Conservation (phyloP, 129 eudicot genomes). For the Centaurea solstitialis region DNA sequence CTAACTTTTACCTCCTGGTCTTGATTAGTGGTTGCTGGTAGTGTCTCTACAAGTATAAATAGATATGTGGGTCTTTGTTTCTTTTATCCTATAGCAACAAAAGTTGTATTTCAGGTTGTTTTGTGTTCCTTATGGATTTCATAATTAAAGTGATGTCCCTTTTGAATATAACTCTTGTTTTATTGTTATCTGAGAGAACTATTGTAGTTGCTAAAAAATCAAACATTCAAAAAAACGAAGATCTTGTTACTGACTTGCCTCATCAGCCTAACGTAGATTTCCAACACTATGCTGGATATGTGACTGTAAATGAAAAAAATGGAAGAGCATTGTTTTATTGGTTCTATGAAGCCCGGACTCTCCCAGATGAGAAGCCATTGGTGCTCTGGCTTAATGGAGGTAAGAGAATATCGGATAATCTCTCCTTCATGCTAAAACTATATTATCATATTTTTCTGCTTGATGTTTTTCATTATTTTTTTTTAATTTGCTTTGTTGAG, state of each 20-base stretch:
- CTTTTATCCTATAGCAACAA: constrained; percentile 42
- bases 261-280: constrained; percentile 68
- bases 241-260: constrained; percentile 69
- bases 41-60: constrained; percentile 46
- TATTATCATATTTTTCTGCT: not conserved
- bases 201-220: constrained; percentile 47
- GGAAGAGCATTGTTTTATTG: constrained; percentile 86
- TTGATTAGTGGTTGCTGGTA: constrained; percentile 26
- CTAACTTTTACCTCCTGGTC: constrained; percentile 26
- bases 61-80: constrained; percentile 50
- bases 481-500: not conserved
- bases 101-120: constrained; percentile 32
- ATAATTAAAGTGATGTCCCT: constrained; percentile 31
- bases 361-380: constrained; percentile 73
- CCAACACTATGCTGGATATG: constrained; percentile 78
- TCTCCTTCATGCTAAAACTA: not conserved
- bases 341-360: constrained; percentile 78
- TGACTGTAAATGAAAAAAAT: constrained; percentile 65
- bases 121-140: constrained; percentile 47
- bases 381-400: constrained; percentile 96
- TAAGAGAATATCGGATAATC: constrained; percentile 29
- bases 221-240: constrained; percentile 35
- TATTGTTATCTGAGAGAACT: constrained; percentile 27
- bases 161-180: constrained; percentile 27
- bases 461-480: not conserved